Percentiles rank a stretch among this genome's conserved stretches.
Conservation (phyloP, 2,329 filamentous ascomycete genomes). For the Teratosphaeria destructans region DNA sequence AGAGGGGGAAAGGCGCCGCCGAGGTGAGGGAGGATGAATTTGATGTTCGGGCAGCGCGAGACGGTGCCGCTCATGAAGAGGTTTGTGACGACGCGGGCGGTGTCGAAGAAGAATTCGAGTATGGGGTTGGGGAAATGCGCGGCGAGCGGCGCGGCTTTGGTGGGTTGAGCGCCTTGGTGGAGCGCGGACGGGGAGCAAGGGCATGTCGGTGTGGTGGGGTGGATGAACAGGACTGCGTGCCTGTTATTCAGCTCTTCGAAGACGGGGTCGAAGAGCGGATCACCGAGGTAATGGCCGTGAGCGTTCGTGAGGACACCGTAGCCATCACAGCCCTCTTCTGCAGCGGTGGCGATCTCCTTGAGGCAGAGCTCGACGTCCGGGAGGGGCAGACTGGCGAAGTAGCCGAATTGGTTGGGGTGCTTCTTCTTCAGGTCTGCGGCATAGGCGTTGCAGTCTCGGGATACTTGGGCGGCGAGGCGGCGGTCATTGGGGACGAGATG, state of each 20-base stretch:
- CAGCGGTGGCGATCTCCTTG: slow-evolving; percentile 36
- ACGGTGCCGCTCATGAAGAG: slow-evolving; percentile 40
- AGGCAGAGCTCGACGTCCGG: slow-evolving; percentile 40
- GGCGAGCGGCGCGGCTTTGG: slow-evolving; percentile 28
- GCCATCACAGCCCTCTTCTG: slow-evolving; percentile 39
- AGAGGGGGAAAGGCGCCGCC: slow-evolving; percentile 38
- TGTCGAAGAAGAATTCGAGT: slow-evolving; percentile 46
- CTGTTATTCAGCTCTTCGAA: slow-evolving; percentile 40
- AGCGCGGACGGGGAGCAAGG: slow-evolving; percentile 12
- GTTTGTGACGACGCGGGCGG: slow-evolving; percentile 38
- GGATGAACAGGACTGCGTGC: slow-evolving; percentile 43
- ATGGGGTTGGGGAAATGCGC: slow-evolving; percentile 33
- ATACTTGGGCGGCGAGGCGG: slow-evolving; percentile 27
- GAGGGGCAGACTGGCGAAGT: slow-evolving; percentile 45
- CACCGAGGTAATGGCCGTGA: slow-evolving; percentile 44
- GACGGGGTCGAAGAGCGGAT: slow-evolving; percentile 34
- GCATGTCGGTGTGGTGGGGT: slow-evolving; percentile 43
- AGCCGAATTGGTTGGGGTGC: slow-evolving; percentile 36
- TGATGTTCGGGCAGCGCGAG: slow-evolving; percentile 35
- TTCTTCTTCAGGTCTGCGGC: slow-evolving; percentile 29
- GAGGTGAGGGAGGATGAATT: slow-evolving; percentile 39
- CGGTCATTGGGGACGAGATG: slow-evolving; percentile 34
- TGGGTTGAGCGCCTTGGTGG: slow-evolving; percentile 11
- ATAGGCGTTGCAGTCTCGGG: slow-evolving; percentile 32
- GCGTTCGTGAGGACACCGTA: slow-evolving; percentile 44